phyloP scores from a whole-genome alignment of 1,139 yeast genomes.

The Kodamaea alishanica region DNA sequence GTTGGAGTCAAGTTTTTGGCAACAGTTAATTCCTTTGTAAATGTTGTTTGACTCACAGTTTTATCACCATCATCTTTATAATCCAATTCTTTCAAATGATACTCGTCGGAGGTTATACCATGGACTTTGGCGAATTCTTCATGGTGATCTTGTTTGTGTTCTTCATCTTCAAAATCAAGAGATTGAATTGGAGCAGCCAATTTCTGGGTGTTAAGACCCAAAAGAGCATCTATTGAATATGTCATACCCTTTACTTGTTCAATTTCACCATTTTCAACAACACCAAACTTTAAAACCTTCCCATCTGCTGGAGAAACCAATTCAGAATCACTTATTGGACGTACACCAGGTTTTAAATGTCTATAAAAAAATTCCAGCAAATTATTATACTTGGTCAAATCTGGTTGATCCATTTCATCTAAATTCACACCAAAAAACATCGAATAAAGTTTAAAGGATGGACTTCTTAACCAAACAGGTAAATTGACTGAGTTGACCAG shows the following conservation, averaged over 20 bases:
- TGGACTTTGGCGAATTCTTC: conserved; percentile 75
- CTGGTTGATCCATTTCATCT: conserved; percentile 84
- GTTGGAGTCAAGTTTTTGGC: conserved; percentile 42
- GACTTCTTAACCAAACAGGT: conserved; percentile 86
- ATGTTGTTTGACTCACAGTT: conserved; percentile 32
- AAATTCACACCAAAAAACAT: conserved; percentile 82
- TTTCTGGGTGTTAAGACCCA: conserved; percentile 57
- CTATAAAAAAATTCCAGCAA: conserved; percentile 91
- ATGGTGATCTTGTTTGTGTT: conserved; percentile 44
- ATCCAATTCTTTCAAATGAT: conserved; percentile 42
- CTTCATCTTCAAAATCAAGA: conserved; percentile 49
- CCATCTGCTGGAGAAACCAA: conserved; percentile 95
- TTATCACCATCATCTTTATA: conserved; percentile 62
- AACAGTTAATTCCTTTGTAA: conserved; percentile 39
- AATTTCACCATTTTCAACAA: conserved; percentile 77
- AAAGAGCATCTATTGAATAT: conserved; percentile 81
- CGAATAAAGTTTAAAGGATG: conserved; percentile 77
- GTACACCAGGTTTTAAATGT: conserved; percentile 67
- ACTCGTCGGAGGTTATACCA: conserved; percentile 65
- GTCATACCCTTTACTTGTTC: conserved; percentile 98
- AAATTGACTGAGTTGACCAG: conserved; percentile 74
- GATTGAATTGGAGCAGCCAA: conserved; percentile 62
- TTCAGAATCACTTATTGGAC: conserved; percentile 70
- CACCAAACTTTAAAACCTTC: conserved; percentile 78
- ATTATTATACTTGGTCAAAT: conserved; percentile 68